A percentile compares a stretch with the other conserved stretches of the same genome.
Evolutionary conservation across 1,284 basidiomycete species (phyloP).

Genomic region (Ustilago hordei): DNA sequence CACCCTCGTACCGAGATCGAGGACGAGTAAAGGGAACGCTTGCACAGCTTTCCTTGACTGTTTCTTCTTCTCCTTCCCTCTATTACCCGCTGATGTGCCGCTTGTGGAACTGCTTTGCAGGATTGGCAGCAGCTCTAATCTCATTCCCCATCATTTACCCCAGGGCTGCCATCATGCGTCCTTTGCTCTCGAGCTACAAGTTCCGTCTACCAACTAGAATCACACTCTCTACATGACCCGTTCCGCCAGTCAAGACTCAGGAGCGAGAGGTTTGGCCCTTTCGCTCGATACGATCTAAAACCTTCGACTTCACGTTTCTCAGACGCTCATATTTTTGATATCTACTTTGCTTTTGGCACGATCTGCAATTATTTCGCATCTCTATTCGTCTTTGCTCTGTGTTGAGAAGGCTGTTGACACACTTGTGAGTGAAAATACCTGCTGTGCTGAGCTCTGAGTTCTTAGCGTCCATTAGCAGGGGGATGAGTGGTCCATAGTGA

Average conservation of each 20-base stretch:
- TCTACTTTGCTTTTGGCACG: slow-evolving; percentile 8
- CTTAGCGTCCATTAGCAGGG: no score
- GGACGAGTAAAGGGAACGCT: slow-evolving; percentile 60
- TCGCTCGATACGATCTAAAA: slow-evolving; percentile 9
- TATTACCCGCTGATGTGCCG: slow-evolving; percentile 14
- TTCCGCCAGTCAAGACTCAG: slow-evolving; percentile 14
- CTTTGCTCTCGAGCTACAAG: slow-evolving; percentile 17
- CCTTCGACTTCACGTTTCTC: slow-evolving; percentile 19
- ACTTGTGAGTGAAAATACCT: neutral
- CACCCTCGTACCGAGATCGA: slow-evolving; percentile 67
- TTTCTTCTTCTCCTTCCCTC: neutral
- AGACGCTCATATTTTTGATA: slow-evolving; percentile 2
- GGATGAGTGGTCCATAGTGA: no score
- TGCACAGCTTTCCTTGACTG: neutral
- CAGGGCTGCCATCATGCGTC: slow-evolving; percentile 8
- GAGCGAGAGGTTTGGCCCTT: slow-evolving; percentile 2
- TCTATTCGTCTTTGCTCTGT: neutral
- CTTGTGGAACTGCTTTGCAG: neutral
- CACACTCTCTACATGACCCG: slow-evolving; percentile 38
- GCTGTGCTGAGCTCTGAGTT: neutral
- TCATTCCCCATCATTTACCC: slow-evolving; percentile 15
- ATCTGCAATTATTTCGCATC: slow-evolving; percentile 12
- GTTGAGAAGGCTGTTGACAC: neutral
- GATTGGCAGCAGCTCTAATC: slow-evolving; percentile 8
- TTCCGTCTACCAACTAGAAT: slow-evolving; percentile 45